Percentiles rank a stretch among this genome's conserved stretches.
These are phyloP conservation scores for Colletotrichum sublineola DNA, from an alignment of 2,329 filamentous ascomycete genomes.

Conservation along the genomic window DNA sequence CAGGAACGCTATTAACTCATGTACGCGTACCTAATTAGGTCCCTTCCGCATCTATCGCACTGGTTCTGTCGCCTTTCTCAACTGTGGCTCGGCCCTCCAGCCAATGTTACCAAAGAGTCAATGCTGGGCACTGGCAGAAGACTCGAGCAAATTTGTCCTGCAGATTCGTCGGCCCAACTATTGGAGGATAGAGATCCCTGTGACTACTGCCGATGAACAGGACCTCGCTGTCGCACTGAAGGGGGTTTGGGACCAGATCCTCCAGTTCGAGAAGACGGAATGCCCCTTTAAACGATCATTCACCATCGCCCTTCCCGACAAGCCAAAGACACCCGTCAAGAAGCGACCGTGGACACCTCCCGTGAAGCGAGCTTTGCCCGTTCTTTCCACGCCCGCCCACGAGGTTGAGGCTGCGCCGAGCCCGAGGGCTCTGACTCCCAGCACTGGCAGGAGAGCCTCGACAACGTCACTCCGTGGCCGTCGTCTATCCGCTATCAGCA, in stretches of 20 bases:
- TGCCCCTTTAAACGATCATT: constrained; percentile 88
- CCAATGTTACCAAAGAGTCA: constrained; percentile 91
- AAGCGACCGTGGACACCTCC: constrained; percentile 77
- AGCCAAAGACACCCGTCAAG: constrained; percentile 73
- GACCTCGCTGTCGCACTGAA: constrained; percentile 76
- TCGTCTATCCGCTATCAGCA: constrained; percentile 34
- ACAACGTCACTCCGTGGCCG: constrained; percentile 31
- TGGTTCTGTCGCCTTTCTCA: constrained; percentile 88
- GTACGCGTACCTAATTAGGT: constrained; percentile 60
- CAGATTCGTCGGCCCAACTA: constrained; percentile 87
- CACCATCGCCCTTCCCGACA: constrained; percentile 78
- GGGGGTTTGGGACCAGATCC: constrained; percentile 75
- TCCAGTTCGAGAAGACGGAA: constrained; percentile 88
- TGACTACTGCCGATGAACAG: constrained; percentile 72
- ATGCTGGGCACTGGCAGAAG: constrained; percentile 92
- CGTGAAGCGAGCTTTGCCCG: constrained; percentile 51
- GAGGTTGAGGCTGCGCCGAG: constrained; percentile 49
- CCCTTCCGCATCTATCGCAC: constrained; percentile 87
- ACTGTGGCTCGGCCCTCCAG: constrained; percentile 85
- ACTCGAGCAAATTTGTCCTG: constrained; percentile 85
- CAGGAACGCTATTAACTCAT: constrained; percentile 33
- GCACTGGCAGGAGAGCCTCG: constrained; percentile 29
- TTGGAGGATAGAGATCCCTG: constrained; percentile 89
- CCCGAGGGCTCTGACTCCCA: constrained; percentile 35
- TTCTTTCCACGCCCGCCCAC: constrained; percentile 50